Evolutionary conservation across 306 rosid genomes (phyloP).

Genomic region (Comarum palustre): DNA sequence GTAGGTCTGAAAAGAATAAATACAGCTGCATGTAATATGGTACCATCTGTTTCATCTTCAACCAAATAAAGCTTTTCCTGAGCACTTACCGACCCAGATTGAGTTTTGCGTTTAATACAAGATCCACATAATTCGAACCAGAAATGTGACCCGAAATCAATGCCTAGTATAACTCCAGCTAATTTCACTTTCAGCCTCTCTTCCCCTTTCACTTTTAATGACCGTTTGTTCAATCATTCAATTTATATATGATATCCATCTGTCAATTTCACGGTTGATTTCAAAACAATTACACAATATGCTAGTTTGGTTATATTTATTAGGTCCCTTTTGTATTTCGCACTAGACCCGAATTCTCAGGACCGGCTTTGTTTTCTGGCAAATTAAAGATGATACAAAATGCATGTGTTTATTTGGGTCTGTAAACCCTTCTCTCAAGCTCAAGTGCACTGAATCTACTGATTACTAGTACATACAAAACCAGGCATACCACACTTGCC

Average conservation of each 20-base stretch:
- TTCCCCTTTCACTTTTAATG: too few species aligned
- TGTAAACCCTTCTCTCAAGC: background rate
- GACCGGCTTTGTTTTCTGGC: background rate
- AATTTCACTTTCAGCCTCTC: constrained; percentile 11
- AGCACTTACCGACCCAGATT: background rate
- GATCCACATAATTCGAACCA: constrained; percentile 3
- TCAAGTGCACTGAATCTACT: background rate
- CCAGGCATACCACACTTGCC: background rate
- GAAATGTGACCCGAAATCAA: background rate
- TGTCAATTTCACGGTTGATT: too few species aligned
- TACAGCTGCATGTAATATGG: too few species aligned
- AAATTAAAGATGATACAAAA: background rate
- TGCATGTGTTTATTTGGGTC: background rate
- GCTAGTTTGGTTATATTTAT: too few species aligned
- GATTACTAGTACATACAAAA: background rate
- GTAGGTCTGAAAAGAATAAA: too few species aligned
- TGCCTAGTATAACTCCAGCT: constrained; percentile 11
- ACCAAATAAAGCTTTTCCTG: too few species aligned
- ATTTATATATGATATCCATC: too few species aligned
- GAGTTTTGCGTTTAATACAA: background rate
- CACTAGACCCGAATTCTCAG: too few species aligned
- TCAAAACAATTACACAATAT: too few species aligned
- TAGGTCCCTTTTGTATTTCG: too few species aligned
- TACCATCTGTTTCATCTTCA: too few species aligned
- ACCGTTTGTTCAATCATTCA: too few species aligned